These are phyloP conservation scores for Metschnikowia colocasiae DNA, from an alignment of 805 yeast genomes.

Conservation along the genomic window DNA sequence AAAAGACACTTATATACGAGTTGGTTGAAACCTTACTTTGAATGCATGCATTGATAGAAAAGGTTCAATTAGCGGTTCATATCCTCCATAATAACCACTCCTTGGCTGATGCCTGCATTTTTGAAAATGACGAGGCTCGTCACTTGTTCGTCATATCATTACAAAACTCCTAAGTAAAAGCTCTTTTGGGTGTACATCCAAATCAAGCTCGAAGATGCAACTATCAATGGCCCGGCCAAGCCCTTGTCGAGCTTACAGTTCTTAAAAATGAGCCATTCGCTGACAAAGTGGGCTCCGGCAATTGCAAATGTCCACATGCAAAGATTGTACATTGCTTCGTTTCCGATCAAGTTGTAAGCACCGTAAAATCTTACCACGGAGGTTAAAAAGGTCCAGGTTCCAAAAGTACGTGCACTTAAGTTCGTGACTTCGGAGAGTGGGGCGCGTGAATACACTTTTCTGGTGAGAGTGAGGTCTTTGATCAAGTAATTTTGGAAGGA, in stretches of 20 bases:
- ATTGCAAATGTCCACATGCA: slow-evolving; percentile 76
- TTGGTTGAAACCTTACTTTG: neutral
- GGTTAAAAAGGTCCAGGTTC: slow-evolving; percentile 94
- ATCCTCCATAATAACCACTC: neutral
- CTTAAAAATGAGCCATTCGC: slow-evolving; percentile 76
- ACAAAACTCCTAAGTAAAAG: slow-evolving; percentile 42
- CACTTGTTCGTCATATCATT: neutral
- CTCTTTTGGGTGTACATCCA: slow-evolving; percentile 81
- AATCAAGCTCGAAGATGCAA: slow-evolving; percentile 62
- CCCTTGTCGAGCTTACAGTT: slow-evolving; percentile 88
- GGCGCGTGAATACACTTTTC: slow-evolving; percentile 64
- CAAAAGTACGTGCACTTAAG: slow-evolving; percentile 93
- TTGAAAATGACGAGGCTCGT: no score
- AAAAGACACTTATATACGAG: neutral
- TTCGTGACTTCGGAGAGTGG: slow-evolving; percentile 35
- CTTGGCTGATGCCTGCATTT: neutral
- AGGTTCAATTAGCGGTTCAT: neutral
- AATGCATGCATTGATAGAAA: neutral
- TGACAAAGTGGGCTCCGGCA: slow-evolving; percentile 78
- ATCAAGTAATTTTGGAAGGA: slow-evolving; percentile 81
- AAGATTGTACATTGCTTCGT: slow-evolving; percentile 70
- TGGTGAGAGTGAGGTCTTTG: slow-evolving; percentile 64
- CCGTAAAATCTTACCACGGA: slow-evolving; percentile 83
- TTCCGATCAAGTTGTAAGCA: slow-evolving; percentile 63
- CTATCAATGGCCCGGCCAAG: slow-evolving; percentile 78